phyloP scores from a whole-genome alignment of 2,329 filamentous ascomycete genomes.

The Cytospora chrysosperma region DNA sequence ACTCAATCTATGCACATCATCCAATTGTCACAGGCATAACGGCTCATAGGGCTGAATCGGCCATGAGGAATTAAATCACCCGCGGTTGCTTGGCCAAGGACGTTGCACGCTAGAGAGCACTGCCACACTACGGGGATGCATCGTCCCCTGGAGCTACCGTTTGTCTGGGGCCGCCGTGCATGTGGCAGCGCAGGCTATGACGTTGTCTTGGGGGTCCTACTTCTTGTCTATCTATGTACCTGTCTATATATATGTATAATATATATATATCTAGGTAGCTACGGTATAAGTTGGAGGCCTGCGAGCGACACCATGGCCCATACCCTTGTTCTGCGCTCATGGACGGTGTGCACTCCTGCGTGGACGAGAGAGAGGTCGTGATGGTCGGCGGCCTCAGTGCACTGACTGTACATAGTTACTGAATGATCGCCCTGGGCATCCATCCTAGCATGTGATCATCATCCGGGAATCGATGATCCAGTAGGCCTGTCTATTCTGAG shows the following conservation, averaged over 20 bases:
- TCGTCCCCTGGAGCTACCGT: slow-evolving; percentile 9
- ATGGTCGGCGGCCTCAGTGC: background rate
- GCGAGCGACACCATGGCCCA: background rate
- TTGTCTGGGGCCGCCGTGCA: slow-evolving; percentile 8
- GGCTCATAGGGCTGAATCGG: slow-evolving; percentile 24
- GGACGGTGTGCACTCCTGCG: background rate
- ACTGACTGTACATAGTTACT: no score
- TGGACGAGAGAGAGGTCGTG: background rate
- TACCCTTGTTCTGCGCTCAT: background rate
- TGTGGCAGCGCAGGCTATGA: slow-evolving; percentile 3
- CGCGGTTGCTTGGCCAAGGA: background rate
- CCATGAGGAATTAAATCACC: background rate
- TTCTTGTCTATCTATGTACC: no score
- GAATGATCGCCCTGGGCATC: background rate
- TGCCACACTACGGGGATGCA: slow-evolving; percentile 22
- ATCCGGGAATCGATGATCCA: no score
- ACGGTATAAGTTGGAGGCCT: background rate
- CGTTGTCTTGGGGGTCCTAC: background rate
- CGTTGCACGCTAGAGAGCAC: slow-evolving; percentile 22
- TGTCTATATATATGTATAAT: no score
- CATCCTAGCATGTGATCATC: background rate
- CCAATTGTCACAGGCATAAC: background rate
- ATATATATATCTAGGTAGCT: background rate
- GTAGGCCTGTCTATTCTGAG: background rate
- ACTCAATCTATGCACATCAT: background rate